phyloP scores from a whole-genome alignment of 495 filamentous ascomycete genomes.

The Penicillium parvum region DNA sequence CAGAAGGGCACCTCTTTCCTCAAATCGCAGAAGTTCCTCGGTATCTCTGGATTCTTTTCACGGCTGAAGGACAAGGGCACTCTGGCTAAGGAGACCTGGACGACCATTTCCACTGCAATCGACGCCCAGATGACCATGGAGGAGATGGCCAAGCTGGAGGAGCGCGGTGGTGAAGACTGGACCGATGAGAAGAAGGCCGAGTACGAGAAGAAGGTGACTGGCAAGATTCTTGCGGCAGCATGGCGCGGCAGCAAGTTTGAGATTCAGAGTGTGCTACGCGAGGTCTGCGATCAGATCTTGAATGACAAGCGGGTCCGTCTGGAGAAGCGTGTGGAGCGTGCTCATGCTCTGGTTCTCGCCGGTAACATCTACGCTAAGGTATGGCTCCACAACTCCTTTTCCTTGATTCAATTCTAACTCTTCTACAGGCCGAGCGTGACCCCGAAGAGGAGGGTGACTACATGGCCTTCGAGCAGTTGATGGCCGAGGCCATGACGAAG shows the following conservation, averaged over 20 bases:
- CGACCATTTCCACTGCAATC: slow-evolving; percentile 93
- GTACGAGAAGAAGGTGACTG: slow-evolving; percentile 90
- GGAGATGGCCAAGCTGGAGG: slow-evolving; percentile 95
- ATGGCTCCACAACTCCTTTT: slow-evolving; percentile 21
- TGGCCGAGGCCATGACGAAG: slow-evolving; percentile 93
- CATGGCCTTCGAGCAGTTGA: slow-evolving; percentile 97
- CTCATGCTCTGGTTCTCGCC: slow-evolving; percentile 79
- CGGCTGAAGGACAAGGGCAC: slow-evolving; percentile 95
- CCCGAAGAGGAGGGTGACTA: slow-evolving; percentile 97
- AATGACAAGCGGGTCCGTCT: slow-evolving; percentile 78
- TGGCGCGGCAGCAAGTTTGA: slow-evolving; percentile 98
- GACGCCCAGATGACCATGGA: slow-evolving; percentile 98
- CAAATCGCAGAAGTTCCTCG: slow-evolving; percentile 94
- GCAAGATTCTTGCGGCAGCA: slow-evolving; percentile 96
- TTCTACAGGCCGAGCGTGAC: slow-evolving; percentile 71
- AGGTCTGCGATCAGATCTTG: slow-evolving; percentile 71
- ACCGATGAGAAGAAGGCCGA: slow-evolving; percentile 98
- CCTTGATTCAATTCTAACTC: background rate
- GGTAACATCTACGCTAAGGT: slow-evolving; percentile 88
- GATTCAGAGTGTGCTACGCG: slow-evolving; percentile 91
- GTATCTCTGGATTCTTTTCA: slow-evolving; percentile 90
- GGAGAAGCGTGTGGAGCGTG: slow-evolving; percentile 83
- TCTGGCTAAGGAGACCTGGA: slow-evolving; percentile 96
- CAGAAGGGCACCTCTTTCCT: slow-evolving; percentile 82
- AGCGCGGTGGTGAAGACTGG: slow-evolving; percentile 95